These are phyloP conservation scores for Seminavis robusta DNA, from an alignment of 108 stramenopile species.

Conservation along the genomic window DNA sequence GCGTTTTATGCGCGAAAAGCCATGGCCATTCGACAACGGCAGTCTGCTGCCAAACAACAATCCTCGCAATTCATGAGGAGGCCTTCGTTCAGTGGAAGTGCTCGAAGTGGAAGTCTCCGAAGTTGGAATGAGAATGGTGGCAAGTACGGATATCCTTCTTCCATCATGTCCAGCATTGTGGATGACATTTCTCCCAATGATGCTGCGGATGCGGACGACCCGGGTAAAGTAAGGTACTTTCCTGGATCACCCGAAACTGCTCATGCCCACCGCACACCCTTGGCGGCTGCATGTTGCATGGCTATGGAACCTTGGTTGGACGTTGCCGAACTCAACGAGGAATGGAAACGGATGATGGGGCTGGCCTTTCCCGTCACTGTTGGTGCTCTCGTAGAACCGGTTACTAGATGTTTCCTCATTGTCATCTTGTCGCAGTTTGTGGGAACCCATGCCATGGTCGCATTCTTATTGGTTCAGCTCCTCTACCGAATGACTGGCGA, in stretches of 20 bases:
- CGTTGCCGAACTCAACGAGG: conserved; percentile 30
- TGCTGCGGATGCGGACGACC: conserved; percentile 55
- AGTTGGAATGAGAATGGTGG: conserved; percentile 1
- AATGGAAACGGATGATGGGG: conserved; percentile 23
- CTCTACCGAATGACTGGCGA: conserved; percentile 49
- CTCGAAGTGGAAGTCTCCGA: conserved; percentile 9
- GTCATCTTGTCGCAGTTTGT: conserved; percentile 47
- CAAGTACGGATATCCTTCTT: conserved; percentile 1
- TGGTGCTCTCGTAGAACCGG: conserved; percentile 33
- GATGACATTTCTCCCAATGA: conserved; percentile 54
- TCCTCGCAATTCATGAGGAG: conserved; percentile 1
- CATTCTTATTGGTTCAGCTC: conserved; percentile 38
- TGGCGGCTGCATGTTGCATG: too few relatives aligned
- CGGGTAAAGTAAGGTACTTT: conserved; percentile 35
- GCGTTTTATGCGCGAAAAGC: not conserved
- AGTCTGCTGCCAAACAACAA: not conserved
- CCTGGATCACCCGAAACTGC: conserved; percentile 3
- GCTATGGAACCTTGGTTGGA: conserved; percentile 9
- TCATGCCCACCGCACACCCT: not conserved
- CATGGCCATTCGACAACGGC: not conserved
- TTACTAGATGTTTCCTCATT: conserved; percentile 28
- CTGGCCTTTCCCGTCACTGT: conserved; percentile 31
- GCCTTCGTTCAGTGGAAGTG: not conserved
- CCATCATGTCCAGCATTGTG: conserved; percentile 34
- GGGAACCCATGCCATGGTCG: conserved; percentile 47